Percentiles rank a stretch among this genome's conserved stretches.
phyloP scores from a whole-genome alignment of 164 flowering plant genomes.

The Stephania japonica region DNA sequence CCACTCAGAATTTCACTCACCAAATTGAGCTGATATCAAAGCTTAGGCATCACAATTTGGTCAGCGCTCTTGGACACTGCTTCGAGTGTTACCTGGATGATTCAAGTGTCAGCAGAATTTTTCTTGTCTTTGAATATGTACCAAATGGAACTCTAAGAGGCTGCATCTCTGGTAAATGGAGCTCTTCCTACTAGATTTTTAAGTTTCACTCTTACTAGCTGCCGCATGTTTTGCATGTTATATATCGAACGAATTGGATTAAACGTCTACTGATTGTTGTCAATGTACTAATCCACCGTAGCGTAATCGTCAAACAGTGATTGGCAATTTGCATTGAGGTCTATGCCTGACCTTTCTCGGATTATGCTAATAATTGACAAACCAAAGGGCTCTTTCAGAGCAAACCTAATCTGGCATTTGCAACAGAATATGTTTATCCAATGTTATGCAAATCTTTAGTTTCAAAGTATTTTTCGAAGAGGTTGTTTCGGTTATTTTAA shows the following conservation, averaged over 20 bases:
- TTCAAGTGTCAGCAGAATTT: slow-evolving; percentile 82
- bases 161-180: slow-evolving; percentile 64
- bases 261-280: too few relatives aligned
- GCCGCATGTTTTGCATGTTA: background rate
- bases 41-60: slow-evolving; percentile 87
- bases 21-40: slow-evolving; percentile 78
- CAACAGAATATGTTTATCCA: too few relatives aligned
- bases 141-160: slow-evolving; percentile 72
- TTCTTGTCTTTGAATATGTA: slow-evolving; percentile 79
- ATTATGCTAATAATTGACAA: background rate
- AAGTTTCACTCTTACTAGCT: background rate
- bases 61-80: slow-evolving; percentile 91
- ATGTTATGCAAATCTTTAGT: too few relatives aligned
- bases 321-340: background rate
- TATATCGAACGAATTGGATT: background rate
- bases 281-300: background rate
- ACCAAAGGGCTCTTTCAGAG: background rate
- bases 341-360: background rate
- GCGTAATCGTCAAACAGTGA: background rate
- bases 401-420: background rate
- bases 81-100: slow-evolving; percentile 89
- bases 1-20: slow-evolving; percentile 54
- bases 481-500: slow-evolving; percentile 2
- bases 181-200: background rate
- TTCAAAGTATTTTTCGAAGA: background rate